Conservation (phyloP, 441 rosid genomes). For the Gossypium davidsonii region DNA sequence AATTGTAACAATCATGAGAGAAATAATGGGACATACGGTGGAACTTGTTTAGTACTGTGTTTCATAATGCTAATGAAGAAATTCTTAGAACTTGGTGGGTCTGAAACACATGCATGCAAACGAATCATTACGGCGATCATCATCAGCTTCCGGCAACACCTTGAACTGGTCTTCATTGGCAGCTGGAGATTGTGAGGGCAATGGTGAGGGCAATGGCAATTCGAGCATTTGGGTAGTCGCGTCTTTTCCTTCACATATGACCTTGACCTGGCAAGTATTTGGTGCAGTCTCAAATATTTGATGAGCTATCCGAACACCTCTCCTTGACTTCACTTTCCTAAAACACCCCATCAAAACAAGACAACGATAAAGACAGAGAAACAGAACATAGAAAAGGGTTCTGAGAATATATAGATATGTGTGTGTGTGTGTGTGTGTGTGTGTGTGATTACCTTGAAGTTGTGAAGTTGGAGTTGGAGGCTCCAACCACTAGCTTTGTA, state of each 20-base stretch:
- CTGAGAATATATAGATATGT: not conserved
- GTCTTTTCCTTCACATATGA: slow-evolving; percentile 56
- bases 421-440: not conserved
- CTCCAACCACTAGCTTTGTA: slow-evolving; percentile 71
- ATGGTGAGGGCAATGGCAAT: slow-evolving; percentile 16
- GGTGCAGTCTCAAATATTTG: slow-evolving; percentile 45
- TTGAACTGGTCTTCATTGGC: not conserved
- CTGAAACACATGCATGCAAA: slow-evolving; percentile 58
- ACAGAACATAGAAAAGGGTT: not conserved
- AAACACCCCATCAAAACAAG: not conserved
- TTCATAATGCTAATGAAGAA: not conserved
- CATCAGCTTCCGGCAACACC: not conserved
- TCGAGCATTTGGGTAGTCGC: slow-evolving; percentile 23
- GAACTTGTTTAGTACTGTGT: not conserved
- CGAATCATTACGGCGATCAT: slow-evolving; percentile 24
- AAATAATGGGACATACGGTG: not conserved
- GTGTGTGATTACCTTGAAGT: slow-evolving; percentile 34
- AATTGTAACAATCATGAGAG: too few species aligned
- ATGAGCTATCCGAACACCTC: slow-evolving; percentile 50
- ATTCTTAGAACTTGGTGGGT: slow-evolving; percentile 22
- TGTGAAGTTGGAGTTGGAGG: slow-evolving; percentile 35
- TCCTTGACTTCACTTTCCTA: slow-evolving; percentile 45
- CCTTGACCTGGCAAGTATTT: slow-evolving; percentile 46
- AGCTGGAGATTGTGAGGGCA: slow-evolving; percentile 13
- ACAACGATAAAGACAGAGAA: not conserved